Evolutionary conservation across 805 yeast genomes (phyloP).

Genomic region (Wickerhamiella kurtzmanii): DNA sequence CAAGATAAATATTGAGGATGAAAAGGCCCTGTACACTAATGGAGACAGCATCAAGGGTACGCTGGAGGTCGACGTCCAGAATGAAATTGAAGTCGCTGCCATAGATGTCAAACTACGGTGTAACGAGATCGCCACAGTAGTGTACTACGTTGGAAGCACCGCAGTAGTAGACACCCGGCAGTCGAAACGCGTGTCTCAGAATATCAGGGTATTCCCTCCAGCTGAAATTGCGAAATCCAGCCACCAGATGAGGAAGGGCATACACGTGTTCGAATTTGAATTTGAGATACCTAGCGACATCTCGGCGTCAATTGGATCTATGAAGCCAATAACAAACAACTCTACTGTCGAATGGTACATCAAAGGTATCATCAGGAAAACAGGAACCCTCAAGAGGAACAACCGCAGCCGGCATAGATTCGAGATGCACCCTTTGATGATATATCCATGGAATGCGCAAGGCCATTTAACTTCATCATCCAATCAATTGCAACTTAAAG

Average conservation of each 20-base stretch:
- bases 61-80: not conserved
- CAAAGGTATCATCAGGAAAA: not conserved
- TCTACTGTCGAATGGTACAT: constrained; percentile 2
- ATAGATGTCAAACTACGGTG: constrained; percentile 1
- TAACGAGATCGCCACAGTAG: not conserved
- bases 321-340: not conserved
- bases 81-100: not conserved
- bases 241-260: not conserved
- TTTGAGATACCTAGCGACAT: not conserved
- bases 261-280: not conserved
- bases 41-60: not conserved
- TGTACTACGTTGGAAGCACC: not conserved
- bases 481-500: not conserved
- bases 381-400: not conserved
- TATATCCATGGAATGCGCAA: not conserved
- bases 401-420: not conserved
- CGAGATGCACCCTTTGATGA: not conserved
- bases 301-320: not conserved
- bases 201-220: not conserved
- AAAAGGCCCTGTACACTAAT: not conserved
- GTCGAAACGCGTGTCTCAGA: not conserved
- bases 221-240: not conserved
- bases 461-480: not conserved
- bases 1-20: not conserved
- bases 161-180: not conserved